These are phyloP conservation scores for Saccharomycopsis fibuligera DNA, from an alignment of 805 yeast species.

Conservation along the genomic window DNA sequence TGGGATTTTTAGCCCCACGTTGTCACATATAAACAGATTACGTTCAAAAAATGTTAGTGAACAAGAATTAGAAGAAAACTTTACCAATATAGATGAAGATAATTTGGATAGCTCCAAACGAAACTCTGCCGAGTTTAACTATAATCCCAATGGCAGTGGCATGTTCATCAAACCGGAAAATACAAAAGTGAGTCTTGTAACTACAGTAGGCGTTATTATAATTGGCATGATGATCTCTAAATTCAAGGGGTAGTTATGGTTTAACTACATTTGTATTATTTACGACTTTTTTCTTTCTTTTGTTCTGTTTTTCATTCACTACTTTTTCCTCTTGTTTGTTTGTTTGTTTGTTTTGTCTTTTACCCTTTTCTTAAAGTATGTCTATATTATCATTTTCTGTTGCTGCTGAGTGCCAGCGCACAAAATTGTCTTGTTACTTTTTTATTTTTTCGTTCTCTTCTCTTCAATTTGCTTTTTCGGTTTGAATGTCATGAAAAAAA, in stretches of 20 bases:
- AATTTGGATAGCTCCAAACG: not conserved
- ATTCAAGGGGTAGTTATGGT: not conserved
- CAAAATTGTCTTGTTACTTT: too few species aligned
- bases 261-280: not conserved
- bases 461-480: not conserved
- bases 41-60: not conserved
- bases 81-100: not conserved
- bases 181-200: slow-evolving; percentile 8
- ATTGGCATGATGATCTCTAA: slow-evolving; percentile 12
- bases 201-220: slow-evolving; percentile 14
- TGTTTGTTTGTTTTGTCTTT: too few species aligned
- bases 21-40: not conserved
- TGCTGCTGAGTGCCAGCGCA: not conserved
- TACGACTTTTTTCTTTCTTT: not conserved
- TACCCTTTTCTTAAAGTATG: not conserved
- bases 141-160: not conserved
- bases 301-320: not conserved
- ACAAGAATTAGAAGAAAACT: not conserved
- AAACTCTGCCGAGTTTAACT: not conserved
- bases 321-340: too few species aligned
- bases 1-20: slow-evolving; percentile 7
- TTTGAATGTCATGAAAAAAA: too few species aligned
- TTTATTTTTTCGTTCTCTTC: not conserved
- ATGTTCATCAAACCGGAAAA: slow-evolving; percentile 9
- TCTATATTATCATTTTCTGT: not conserved